Base-by-base conservation (phyloP, 805 yeast genomes). In the Starmerella ratchasimensis region DNA sequence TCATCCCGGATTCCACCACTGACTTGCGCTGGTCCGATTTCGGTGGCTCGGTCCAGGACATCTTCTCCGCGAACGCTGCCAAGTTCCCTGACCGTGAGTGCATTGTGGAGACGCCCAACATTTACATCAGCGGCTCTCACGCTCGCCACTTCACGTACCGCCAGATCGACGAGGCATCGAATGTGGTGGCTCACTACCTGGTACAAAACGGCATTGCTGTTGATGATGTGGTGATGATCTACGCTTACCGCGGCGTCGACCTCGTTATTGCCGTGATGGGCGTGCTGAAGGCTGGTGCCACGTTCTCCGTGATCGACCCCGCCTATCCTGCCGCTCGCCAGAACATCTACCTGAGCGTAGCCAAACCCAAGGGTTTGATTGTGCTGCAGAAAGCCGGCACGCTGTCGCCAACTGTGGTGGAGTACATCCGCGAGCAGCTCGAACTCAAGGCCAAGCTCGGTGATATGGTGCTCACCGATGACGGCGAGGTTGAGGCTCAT, bases 251-350 rank as follows among this genome's bases (percentile, higher is more conserved):
- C 60, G 95, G 96, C 51, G 98, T 90, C 6, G 99, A 90, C 56
- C 66, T 90, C 45, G 82, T 90, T 73, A 82, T 93, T 30, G 93
- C 97, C 5, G 96, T 90, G 14, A 77, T 90, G 80, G 99, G 97
- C 60, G 94, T 84, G 16, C 71, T 90, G 57, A 90, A 90, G 63
- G 97, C 98, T 1, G 99, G 99, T 50, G 97, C 94, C 14, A 88
- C 98, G 0, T 90, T 90, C 58, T 86, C 96, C 8, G 99, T 90
- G 17, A 93, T 90, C 47, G 99, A 90, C 57, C 98, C 98, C 6
- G 97, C 97, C 4, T 90, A 90, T 59, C 99, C 99, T 30, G 95
- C 98, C 14, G 93, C 94, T 8, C 74, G 99, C 61, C 99, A 90
- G 61, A 90, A 82, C 46, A 73, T 90, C 44, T 90, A 90, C 58